These are phyloP conservation scores for Saccharomycopsis amapae DNA, from an alignment of 805 yeast species.

Conservation along the genomic window DNA sequence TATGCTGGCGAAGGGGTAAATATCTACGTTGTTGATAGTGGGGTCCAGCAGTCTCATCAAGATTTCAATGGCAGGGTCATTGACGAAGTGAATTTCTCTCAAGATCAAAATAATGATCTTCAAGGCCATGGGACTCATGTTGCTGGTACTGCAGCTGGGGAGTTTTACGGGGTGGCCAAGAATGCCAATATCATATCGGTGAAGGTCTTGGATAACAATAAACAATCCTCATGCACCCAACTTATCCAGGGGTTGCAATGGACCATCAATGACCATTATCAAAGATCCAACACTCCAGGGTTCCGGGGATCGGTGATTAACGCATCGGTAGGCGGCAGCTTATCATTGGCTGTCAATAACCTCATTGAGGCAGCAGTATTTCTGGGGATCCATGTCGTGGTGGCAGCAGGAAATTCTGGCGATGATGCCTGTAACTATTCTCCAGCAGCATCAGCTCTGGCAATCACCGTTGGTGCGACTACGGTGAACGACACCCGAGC, in stretches of 20 bases:
- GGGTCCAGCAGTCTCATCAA: slow-evolving; percentile 64
- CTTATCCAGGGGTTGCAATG: slow-evolving; percentile 70
- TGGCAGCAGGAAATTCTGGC: slow-evolving; percentile 70
- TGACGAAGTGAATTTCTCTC: slow-evolving; percentile 81
- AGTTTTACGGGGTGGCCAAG: slow-evolving; percentile 78
- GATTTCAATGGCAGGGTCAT: slow-evolving; percentile 79
- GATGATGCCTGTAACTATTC: slow-evolving; percentile 10
- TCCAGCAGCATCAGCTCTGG: slow-evolving; percentile 78
- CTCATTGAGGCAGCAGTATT: slow-evolving; percentile 85
- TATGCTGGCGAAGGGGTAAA: slow-evolving; percentile 39
- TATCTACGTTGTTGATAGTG: slow-evolving; percentile 84
- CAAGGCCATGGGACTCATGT: slow-evolving; percentile 96
- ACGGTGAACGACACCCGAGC: slow-evolving; percentile 85
- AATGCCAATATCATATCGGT: slow-evolving; percentile 73
- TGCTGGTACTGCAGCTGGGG: slow-evolving; percentile 87
- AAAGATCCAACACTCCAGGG: background rate
- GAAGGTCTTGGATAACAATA: slow-evolving; percentile 71
- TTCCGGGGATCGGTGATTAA: background rate
- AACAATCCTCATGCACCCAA: too few relatives aligned
- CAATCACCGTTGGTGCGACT: slow-evolving; percentile 93
- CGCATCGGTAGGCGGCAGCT: slow-evolving; percentile 89
- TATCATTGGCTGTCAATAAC: slow-evolving; percentile 73
- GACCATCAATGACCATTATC: background rate
- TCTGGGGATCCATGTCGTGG: slow-evolving; percentile 86
- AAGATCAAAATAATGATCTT: slow-evolving; percentile 68